Conservation (phyloP, 73 alveolate genomes). For the Paramecium octaurelia region DNA sequence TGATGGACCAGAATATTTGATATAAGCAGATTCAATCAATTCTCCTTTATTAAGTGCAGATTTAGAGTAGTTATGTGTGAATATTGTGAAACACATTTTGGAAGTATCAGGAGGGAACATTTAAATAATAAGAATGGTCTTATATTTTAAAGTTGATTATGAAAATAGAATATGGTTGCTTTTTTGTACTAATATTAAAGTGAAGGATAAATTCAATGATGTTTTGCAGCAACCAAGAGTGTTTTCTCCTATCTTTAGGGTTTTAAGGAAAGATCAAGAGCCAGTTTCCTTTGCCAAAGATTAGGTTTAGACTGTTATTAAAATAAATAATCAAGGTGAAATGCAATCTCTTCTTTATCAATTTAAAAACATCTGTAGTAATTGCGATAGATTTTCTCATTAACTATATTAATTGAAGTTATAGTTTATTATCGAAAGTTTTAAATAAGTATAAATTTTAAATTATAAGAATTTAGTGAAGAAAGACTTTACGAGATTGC, state of each 20-base stretch:
- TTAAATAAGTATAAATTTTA: neutral
- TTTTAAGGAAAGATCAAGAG: neutral
- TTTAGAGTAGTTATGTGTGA: constrained; percentile 67
- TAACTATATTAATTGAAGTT: constrained; percentile 19
- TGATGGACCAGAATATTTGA: constrained; percentile 78
- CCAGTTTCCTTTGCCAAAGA: neutral
- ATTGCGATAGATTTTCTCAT: constrained; percentile 33
- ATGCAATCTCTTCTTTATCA: constrained; percentile 10
- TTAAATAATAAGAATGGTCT: constrained; percentile 74
- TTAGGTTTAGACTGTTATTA: neutral
- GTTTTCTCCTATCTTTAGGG: neutral
- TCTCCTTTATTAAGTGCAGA: constrained; percentile 75
- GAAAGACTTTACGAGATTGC: constrained; percentile 31
- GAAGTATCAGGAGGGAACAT: constrained; percentile 75
- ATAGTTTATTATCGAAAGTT: neutral
- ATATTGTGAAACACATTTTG: constrained; percentile 71
- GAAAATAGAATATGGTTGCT: constrained; percentile 72
- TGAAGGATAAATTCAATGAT: constrained; percentile 9
- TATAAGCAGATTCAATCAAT: constrained; percentile 65
- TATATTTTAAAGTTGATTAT: constrained; percentile 74
- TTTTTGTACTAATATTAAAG: constrained; percentile 70
- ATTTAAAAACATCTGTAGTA: constrained; percentile 27
- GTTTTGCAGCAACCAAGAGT: neutral
- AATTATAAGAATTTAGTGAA: constrained; percentile 2
- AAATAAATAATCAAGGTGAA: constrained; percentile 7